Evolutionary conservation across 495 filamentous ascomycete species (phyloP).

Genomic region (Penicillium paxilli): DNA sequence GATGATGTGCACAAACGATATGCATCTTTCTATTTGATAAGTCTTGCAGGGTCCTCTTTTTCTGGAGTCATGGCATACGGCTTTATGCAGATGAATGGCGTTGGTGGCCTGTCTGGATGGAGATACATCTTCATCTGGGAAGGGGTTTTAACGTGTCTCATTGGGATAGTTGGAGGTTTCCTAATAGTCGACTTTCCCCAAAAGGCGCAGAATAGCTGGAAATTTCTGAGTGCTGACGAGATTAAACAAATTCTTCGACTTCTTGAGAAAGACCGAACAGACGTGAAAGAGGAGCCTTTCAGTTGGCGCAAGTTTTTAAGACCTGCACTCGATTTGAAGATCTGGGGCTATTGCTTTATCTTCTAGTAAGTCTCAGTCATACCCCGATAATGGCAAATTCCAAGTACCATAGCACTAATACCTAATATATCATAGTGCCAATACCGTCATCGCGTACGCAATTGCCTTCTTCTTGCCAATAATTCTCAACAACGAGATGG

Average conservation of each 20-base stretch:
- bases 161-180: conserved; percentile 39
- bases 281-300: conserved; percentile 45
- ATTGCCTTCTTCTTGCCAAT: conserved; percentile 62
- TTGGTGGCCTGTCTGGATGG: conserved; percentile 48
- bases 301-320: conserved; percentile 35
- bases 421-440: neutral
- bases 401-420: too few species aligned
- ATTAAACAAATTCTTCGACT: conserved; percentile 46
- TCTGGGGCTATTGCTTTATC: conserved; percentile 69
- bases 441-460: conserved; percentile 38
- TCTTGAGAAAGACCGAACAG: conserved; percentile 52
- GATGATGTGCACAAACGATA: conserved; percentile 53
- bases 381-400: too few species aligned
- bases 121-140: conserved; percentile 45
- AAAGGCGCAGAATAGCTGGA: conserved; percentile 38
- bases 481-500: conserved; percentile 43
- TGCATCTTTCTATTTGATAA: conserved; percentile 56
- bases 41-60: conserved; percentile 52
- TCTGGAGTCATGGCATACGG: conserved; percentile 59
- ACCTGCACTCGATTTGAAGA: conserved; percentile 58
- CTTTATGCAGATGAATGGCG: conserved; percentile 48
- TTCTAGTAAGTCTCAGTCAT: conserved; percentile 53
- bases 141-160: conserved; percentile 28
- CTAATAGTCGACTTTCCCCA: conserved; percentile 55
- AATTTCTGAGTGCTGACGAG: conserved; percentile 44